Evolutionary conservation across 2,329 filamentous ascomycete species (phyloP), one percentile per base, ranked within the genome.

Genomic region (Aquanectria penicillioides): DNA sequence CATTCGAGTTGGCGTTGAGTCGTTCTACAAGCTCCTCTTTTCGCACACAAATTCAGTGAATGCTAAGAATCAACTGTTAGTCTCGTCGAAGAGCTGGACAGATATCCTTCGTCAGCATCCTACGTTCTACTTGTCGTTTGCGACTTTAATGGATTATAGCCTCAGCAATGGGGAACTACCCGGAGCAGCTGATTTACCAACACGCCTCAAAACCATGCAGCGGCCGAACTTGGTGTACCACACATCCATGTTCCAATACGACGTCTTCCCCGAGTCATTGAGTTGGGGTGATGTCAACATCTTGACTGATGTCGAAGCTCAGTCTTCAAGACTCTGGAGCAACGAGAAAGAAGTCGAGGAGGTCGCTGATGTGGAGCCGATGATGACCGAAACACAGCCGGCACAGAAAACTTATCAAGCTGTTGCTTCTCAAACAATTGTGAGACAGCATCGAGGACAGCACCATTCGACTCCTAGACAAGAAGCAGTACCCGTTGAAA

Each of bases 191-290:
- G 49, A 53, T 10, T 22, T 53, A 8, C 49, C 49, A 2, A 33
- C 38, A 6, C 29, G 49, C 11, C 34, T 53, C n/a, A 53, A 22
- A 25, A 53, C 49, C 12, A 53, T 53, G 49, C 38, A 53, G 49
- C 40, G 38, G 2, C 38, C 38, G 11, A 44, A 53, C n/a, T 29
- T 18, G 8, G 25, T 41, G n/a, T n/a, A n/a, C 23, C 20, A 29
- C 15, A 17, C 37, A 3, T 25, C 23, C 7, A 44, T 23, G 20
- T 15, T 44, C 15, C 29, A 53, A 17, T 34, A 53, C 6, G 29
- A 41, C 17, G n/a, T 53, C 13, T 44, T 53, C 22, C 49, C 49
- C 17, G 49, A 53, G 15, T 53, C 49, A n/a, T 34, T 53, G 3
- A 53, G 49, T 10, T 33, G 33, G 5, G 40, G 41, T 17, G 49